Conservation (phyloP, 2,329 filamentous ascomycete species). For the Diaporthe longicolla region DNA sequence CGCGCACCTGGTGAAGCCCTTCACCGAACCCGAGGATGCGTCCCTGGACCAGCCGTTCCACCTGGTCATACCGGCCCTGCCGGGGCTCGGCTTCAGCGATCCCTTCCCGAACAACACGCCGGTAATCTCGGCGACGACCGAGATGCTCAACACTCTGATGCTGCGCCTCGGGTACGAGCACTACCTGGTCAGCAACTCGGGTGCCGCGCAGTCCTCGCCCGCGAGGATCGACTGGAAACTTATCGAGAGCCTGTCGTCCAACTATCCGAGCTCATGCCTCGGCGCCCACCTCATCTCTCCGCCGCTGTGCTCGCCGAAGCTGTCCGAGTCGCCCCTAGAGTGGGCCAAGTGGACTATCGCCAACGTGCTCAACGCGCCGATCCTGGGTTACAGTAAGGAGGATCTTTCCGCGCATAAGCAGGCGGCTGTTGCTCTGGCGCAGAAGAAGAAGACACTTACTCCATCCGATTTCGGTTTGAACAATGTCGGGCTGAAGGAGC, state of each 20-base stretch:
- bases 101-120: conserved; percentile 65
- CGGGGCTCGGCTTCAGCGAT: conserved; percentile 78
- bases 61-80: conserved; percentile 75
- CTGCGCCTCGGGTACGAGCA: conserved; percentile 68
- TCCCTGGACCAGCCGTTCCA: conserved; percentile 69
- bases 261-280: conserved; percentile 65
- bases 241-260: conserved; percentile 62
- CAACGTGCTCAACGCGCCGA: conserved; percentile 60
- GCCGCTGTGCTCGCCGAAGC: conserved; percentile 63
- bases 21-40: conserved; percentile 67
- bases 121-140: conserved; percentile 67
- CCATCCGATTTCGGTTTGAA: conserved; percentile 50
- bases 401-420: conserved; percentile 62
- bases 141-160: conserved; percentile 73
- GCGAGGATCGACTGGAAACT: conserved; percentile 68
- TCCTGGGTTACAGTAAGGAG: conserved; percentile 69
- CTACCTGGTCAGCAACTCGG: conserved; percentile 71
- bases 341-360: conserved; percentile 72
- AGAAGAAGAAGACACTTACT: conserved; percentile 42
- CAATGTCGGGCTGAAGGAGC: conserved; percentile 55
- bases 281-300: conserved; percentile 74
- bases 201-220: conserved; percentile 61
- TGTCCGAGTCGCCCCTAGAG: conserved; percentile 58
- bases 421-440: conserved; percentile 44
- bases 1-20: conserved; percentile 65